A percentile compares a stretch with the other conserved stretches of the same genome.
Evolutionary conservation across 2,329 filamentous ascomycete genomes (phyloP).

Genomic region (Tolypocladium pustulatum): DNA sequence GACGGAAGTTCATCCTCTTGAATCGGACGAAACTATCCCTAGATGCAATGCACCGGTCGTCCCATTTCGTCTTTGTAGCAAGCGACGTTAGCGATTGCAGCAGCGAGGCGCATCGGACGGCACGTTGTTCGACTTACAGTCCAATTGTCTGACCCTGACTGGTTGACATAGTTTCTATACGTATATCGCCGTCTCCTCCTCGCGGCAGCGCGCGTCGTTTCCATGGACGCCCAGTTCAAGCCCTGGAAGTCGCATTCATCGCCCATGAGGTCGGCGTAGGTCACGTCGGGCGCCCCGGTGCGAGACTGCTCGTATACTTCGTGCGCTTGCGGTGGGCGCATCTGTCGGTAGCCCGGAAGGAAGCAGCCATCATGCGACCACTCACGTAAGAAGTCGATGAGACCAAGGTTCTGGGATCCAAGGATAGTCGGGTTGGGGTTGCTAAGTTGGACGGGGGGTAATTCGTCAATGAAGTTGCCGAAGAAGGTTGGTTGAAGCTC

Average conservation of each 20-base stretch:
- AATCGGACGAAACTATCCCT: conserved; percentile 47
- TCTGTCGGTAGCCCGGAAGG: conserved; percentile 11
- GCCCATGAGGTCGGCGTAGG: conserved; percentile 39
- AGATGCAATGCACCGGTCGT: conserved; percentile 19
- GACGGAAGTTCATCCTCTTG: conserved; percentile 42
- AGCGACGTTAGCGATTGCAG: background rate
- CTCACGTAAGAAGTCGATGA: conserved; percentile 37
- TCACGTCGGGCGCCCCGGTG: conserved; percentile 11
- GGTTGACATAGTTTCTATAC: conserved; percentile 50
- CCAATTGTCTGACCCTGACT: conserved; percentile 33
- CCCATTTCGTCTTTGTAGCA: conserved; percentile 2
- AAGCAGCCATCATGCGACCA: conserved; percentile 31
- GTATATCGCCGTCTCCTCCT: conserved; percentile 33
- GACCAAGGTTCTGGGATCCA: conserved; percentile 37
- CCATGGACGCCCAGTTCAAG: conserved; percentile 44
- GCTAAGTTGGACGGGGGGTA: conserved; percentile 14
- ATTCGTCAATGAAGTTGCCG: background rate
- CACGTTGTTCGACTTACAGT: conserved; percentile 27
- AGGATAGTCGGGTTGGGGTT: conserved; percentile 26
- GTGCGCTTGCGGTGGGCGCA: conserved; percentile 15
- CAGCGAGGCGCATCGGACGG: background rate
- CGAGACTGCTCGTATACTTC: conserved; percentile 20
- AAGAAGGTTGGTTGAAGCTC: background rate
- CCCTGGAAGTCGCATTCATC: conserved; percentile 49
- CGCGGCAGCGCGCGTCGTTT: conserved; percentile 38